phyloP scores from a whole-genome alignment of 1,284 basidiomycete species.

The Nidula niveotomentosa region DNA sequence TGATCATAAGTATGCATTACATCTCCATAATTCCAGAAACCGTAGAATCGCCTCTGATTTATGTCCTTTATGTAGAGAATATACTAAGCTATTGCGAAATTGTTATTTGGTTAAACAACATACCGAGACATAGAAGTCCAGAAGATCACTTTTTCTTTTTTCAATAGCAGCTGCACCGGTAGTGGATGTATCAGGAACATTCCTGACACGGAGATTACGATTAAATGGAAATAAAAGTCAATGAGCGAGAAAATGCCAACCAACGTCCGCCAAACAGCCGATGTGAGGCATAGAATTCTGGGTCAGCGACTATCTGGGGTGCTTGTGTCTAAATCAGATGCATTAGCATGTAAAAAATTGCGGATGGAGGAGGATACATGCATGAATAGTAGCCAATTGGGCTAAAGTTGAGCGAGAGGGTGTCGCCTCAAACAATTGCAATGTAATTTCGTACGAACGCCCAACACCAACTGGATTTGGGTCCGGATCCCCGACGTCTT shows the following conservation, averaged over 20 bases:
- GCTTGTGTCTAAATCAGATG: constrained; percentile 19
- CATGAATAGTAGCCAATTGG: constrained; percentile 28
- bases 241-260: constrained; percentile 10
- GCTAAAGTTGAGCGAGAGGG: constrained; percentile 29
- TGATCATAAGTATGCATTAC: constrained; percentile 43
- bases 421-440: constrained; percentile 32
- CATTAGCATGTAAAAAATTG: no score
- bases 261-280: constrained; percentile 38
- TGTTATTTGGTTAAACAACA: constrained; percentile 3
- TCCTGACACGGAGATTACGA: constrained; percentile 14
- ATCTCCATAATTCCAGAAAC: constrained; percentile 43
- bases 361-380: constrained; percentile 10
- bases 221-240: neutral
- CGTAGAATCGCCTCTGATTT: constrained; percentile 37
- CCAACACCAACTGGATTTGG: constrained; percentile 37
- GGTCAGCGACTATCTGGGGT: constrained; percentile 34
- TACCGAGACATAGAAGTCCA: constrained; percentile 41
- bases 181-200: constrained; percentile 29
- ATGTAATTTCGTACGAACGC: constrained; percentile 35
- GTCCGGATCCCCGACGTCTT: constrained; percentile 41
- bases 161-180: constrained; percentile 32
- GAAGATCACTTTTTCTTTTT: constrained; percentile 32
- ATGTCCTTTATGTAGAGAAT: constrained; percentile 25
- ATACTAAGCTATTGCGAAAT: neutral
- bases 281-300: constrained; percentile 34